These are phyloP conservation scores for Backusella parvicylindrica DNA, from an alignment of 192 early-diverging fungal genomes.

Conservation along the genomic window DNA sequence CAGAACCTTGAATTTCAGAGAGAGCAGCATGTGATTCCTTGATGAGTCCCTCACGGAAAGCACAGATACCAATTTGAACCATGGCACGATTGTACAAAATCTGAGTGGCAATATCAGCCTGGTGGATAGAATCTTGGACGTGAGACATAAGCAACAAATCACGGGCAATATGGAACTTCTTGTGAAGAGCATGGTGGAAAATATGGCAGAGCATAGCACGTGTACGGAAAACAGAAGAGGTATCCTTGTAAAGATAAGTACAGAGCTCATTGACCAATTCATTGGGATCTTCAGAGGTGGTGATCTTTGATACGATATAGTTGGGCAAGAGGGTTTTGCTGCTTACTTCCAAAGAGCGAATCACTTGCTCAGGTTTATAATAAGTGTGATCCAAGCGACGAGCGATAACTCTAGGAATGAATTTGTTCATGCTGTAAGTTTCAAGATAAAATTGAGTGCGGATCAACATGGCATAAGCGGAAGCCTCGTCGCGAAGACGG, in stretches of 20 bases:
- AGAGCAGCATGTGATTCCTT: slow-evolving; percentile 80
- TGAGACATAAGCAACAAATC: slow-evolving; percentile 98
- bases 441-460: slow-evolving; percentile 87
- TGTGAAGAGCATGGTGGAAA: slow-evolving; percentile 95
- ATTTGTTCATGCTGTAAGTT: slow-evolving; percentile 50
- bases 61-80: slow-evolving; percentile 95
- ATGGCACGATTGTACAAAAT: slow-evolving; percentile 95
- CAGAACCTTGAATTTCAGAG: slow-evolving; percentile 83
- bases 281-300: slow-evolving; percentile 43
- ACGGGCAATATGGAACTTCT: slow-evolving; percentile 87
- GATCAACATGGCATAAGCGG: slow-evolving; percentile 82
- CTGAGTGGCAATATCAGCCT: slow-evolving; percentile 88
- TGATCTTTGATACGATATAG: slow-evolving; percentile 43
- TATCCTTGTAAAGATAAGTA: slow-evolving; percentile 82
- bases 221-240: slow-evolving; percentile 77
- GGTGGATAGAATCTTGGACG: slow-evolving; percentile 87
- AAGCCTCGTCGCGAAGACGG: slow-evolving; percentile 85
- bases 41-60: slow-evolving; percentile 92
- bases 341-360: slow-evolving; percentile 62
- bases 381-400: slow-evolving; percentile 94
- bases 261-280: slow-evolving; percentile 82
- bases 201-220: slow-evolving; percentile 97
- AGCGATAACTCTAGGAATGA: slow-evolving; percentile 72
- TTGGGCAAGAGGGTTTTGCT: slow-evolving; percentile 42
- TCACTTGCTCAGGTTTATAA: slow-evolving; percentile 93